A percentile compares a stretch with the other conserved stretches of the same genome.
These are phyloP conservation scores for Cladochytrium replicatum DNA, from an alignment of 192 early-diverging fungal genomes.

Conservation along the genomic window DNA sequence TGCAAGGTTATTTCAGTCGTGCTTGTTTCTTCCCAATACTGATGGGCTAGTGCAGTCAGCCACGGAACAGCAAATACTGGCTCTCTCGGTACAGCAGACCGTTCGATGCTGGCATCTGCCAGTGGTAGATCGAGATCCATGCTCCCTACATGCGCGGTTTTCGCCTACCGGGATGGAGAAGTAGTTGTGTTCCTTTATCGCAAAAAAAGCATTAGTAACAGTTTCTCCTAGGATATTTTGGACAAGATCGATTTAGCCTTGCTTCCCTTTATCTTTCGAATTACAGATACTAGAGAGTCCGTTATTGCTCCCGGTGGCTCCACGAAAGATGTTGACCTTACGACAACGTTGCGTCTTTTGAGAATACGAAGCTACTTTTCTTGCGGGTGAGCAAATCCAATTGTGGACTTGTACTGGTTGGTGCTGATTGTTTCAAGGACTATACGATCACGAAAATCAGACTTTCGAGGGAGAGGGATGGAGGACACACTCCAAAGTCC, in stretches of 20 bases:
- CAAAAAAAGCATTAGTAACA: neutral
- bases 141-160: neutral
- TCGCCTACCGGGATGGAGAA: conserved; percentile 3
- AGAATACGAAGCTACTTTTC: conserved; percentile 22
- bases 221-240: neutral
- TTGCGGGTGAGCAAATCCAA: conserved; percentile 20
- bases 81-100: neutral
- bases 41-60: neutral
- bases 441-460: neutral
- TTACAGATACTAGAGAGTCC: conserved; percentile 3
- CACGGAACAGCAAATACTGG: neutral
- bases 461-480: no score
- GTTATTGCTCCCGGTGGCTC: neutral
- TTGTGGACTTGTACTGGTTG: neutral
- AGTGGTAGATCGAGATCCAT: neutral
- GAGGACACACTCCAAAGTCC: no score
- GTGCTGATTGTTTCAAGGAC: neutral
- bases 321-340: conserved; percentile 7
- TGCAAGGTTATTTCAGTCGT: no score
- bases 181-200: neutral
- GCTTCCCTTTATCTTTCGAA: neutral
- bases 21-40: neutral
- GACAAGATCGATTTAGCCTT: conserved; percentile 3
- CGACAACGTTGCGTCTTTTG: conserved; percentile 15
- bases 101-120: neutral